phyloP scores from a whole-genome alignment of 2,329 filamentous ascomycete genomes.

The Cladosporium sp. region DNA sequence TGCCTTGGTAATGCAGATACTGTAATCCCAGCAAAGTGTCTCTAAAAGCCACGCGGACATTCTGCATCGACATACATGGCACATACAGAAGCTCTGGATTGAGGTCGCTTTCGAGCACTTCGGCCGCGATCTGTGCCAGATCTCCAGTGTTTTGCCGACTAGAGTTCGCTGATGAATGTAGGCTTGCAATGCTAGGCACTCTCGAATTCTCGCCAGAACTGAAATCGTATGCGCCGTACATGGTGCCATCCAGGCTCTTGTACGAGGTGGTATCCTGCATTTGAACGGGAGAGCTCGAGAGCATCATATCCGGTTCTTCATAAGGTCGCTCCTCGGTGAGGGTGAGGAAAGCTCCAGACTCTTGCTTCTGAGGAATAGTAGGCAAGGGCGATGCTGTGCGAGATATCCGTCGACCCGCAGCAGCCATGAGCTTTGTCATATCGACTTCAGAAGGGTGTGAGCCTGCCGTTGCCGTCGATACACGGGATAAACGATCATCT shows the following conservation, averaged over 20 bases:
- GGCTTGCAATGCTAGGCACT: constrained; percentile 75
- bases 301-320: constrained; percentile 16
- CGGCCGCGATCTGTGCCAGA: constrained; percentile 34
- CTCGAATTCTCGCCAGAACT: constrained; percentile 41
- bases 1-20: constrained; percentile 64
- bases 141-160: constrained; percentile 50
- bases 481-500: constrained; percentile 33
- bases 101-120: constrained; percentile 56
- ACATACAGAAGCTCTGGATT: constrained; percentile 91
- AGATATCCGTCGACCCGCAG: constrained; percentile 20
- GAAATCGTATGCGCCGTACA: constrained; percentile 67
- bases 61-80: constrained; percentile 81
- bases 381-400: constrained; percentile 24
- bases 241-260: constrained; percentile 67
- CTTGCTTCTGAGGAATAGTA: constrained; percentile 2
- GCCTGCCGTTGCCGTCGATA: constrained; percentile 31
- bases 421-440: constrained; percentile 6
- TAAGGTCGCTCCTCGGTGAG: constrained; percentile 26
- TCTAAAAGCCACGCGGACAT: constrained; percentile 79
- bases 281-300: constrained; percentile 16
- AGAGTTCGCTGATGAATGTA: constrained; percentile 12
- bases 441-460: constrained; percentile 13
- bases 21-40: constrained; percentile 91
- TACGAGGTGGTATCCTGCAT: constrained; percentile 19
- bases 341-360: constrained; percentile 16